Base-by-base conservation (phyloP, 768 basidiomycete genomes). In the Rhodotorula graminis region DNA sequence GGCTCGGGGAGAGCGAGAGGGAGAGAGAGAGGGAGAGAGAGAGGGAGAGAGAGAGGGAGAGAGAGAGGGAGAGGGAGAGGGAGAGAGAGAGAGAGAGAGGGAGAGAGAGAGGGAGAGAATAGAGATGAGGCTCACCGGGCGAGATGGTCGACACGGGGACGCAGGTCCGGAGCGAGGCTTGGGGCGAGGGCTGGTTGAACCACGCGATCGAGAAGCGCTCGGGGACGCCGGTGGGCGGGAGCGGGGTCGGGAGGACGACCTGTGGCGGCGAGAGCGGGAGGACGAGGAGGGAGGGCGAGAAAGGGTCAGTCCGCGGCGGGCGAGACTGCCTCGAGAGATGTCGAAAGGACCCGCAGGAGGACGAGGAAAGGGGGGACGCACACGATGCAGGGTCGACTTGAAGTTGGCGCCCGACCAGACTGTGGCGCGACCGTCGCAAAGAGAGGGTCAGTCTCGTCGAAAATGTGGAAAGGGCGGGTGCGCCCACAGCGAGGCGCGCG, bases 351-450 rank as follows among this genome's bases (percentile, higher is more conserved):
- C 18, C 33, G 25, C 49, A 49, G 44, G 11, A 12, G 44, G 44
- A 14, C 42, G 31, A 8, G 47, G 46, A 6, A 5, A 21, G 47
- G 29, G 19, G 18, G 25, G 7, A 49, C 67, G 37, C 29, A 73
- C 74, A n/a, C 74, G 74, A n/a, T 75, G 74, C 8, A 75, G 59
- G 14, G 74, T 75, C 23, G 70, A 72, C 47, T 75, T 75, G 67
- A 69, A 61, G 6, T 33, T 18, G 2, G 67, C 67, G 12, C 74
- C 74, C 31, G 44, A 50, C 74, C 74, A 75, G 1, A 72, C 50
- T 52, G 50, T 25, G n/a, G 23, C 50, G 25, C 23, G 25, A 27
- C 9, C 9, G 50, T n/a, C n/a, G n/a, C n/a, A n/a, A 52, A 44
- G 29, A 69, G 19, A 74, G 57, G 1, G 73, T 61, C 52, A 31